Evolutionary conservation across 2,329 filamentous ascomycete genomes (phyloP), one percentile per base, ranked within the genome.

Genomic region (Simplicillium aogashimaense): DNA sequence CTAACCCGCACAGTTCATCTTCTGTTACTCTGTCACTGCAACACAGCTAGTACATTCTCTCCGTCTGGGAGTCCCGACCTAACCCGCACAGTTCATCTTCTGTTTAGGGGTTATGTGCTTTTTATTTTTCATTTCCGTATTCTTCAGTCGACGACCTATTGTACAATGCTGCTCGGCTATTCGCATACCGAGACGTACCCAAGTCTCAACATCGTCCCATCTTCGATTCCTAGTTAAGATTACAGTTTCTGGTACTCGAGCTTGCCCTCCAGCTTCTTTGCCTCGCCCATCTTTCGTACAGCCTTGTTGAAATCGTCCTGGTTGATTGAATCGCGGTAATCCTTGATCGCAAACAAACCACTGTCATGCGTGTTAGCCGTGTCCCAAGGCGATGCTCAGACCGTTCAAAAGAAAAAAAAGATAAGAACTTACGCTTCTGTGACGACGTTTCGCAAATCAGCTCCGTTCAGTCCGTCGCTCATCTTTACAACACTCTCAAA

Each of bases 231-330:
- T 32, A 6, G 3, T 12, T 37, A 29, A 32, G 5, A 44, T 63
- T 81, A 95, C 66, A 95, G 70, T 69, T 95, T 95, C 76, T 94
- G 83, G 67, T 95, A 97, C 64, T 97, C 90, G 37, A 97, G 74
- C 71, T 97, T 97, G 65, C 92, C 90, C 66, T 98, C 92, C 54
- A 98, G 67, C 69, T 98, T 98, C 86, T 98, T 98, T 46, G 86
- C 76, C 66, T 98, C 92, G 13, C 86, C 88, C 51, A 98, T 84
- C 77, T 98, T 98, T 51, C 92, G 82, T 40, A 98, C 92, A 4
- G 92, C 92, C 69, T 95, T 95, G 72, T 95, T 98, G 79, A 97
- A 95, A 59, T 98, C 92, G 56, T 98, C 92, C 63, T 98, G 92
- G 66, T 86, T 97, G 65, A 98, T 86, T 11, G 88, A 80, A 54